Conservation (phyloP, 257 asterid genomes). For the Misopates orontium region DNA sequence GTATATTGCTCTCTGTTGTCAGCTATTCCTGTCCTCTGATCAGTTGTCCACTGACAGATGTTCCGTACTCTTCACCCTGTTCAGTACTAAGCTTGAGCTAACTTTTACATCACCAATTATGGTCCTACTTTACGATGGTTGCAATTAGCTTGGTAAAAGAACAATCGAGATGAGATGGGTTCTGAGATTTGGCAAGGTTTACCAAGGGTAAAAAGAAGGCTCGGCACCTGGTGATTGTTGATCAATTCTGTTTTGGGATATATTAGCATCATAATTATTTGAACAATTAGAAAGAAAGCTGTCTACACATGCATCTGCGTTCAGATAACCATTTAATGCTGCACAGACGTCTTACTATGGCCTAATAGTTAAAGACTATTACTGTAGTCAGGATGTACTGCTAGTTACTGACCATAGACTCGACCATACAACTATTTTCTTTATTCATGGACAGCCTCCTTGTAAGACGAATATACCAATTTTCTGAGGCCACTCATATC, state of each 20-base stretch:
- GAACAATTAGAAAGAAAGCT: conserved; percentile 30
- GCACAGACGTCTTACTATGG: conserved; percentile 3
- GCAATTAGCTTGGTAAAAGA: conserved; percentile 29
- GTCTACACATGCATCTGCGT: conserved; percentile 21
- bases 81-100: conserved; percentile 35
- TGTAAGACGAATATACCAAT: conserved; percentile 13
- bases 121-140: conserved; percentile 29
- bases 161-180: conserved; percentile 30
- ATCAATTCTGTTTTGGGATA: conserved; percentile 26
- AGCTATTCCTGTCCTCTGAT: conserved; percentile 25
- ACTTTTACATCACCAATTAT: conserved; percentile 25
- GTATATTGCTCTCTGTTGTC: conserved; percentile 17
- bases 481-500: conserved; percentile 20
- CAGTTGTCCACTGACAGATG: conserved; percentile 23
- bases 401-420: neutral
- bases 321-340: conserved; percentile 25
- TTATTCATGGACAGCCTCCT: conserved; percentile 17
- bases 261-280: conserved; percentile 25
- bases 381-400: conserved; percentile 20
- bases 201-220: conserved; percentile 19
- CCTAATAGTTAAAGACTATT: conserved; percentile 13
- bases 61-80: conserved; percentile 32
- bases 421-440: neutral
- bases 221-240: conserved; percentile 26
- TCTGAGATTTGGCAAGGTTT: conserved; percentile 1